Conservation (phyloP, 768 basidiomycete species). For the Trametes coccinea region DNA sequence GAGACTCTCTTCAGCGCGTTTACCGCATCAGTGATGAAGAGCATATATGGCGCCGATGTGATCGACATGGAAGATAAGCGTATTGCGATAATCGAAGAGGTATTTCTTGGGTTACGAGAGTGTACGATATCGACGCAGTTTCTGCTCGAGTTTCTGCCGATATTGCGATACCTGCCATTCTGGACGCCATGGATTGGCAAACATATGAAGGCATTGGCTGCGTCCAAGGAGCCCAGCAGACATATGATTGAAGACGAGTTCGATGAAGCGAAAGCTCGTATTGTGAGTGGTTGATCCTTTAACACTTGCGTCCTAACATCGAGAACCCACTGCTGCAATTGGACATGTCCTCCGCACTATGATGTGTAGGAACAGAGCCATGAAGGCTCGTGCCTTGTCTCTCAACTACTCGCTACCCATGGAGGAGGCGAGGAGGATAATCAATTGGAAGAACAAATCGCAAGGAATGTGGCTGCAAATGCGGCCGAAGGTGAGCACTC, state of each 20-base stretch:
- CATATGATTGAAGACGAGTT: background rate
- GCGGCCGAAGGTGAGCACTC: too few relatives aligned
- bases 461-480: too few relatives aligned
- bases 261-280: background rate
- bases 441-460: too few relatives aligned
- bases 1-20: background rate
- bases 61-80: constrained; percentile 10
- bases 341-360: too few relatives aligned
- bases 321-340: background rate
- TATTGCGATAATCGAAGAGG: constrained; percentile 18
- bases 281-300: background rate
- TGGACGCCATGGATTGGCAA: constrained; percentile 12
- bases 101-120: background rate
- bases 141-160: constrained; percentile 6
- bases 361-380: too few relatives aligned
- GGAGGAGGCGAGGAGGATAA: too few relatives aligned
- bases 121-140: background rate
- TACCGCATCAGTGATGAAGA: background rate
- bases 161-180: background rate
- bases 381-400: too few relatives aligned
- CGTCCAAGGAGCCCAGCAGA: background rate
- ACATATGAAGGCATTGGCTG: background rate
- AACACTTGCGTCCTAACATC: too few relatives aligned
- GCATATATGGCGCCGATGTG: constrained; percentile 4
- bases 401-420: too few relatives aligned